These are phyloP conservation scores for Ogataea angusta DNA, from an alignment of 805 yeast species.

Conservation along the genomic window DNA sequence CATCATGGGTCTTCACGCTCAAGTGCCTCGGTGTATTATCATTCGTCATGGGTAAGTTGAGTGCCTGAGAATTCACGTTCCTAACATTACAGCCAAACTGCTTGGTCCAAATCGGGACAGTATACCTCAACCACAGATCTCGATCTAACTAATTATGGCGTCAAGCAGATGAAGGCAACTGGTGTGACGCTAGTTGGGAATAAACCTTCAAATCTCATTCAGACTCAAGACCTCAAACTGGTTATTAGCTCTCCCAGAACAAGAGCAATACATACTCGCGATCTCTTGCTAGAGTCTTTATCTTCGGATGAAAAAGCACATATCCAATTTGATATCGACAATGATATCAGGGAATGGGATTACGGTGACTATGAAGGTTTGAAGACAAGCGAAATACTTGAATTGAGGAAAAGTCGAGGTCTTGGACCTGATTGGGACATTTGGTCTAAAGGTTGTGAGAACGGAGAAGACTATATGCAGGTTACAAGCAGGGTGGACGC, in stretches of 20 bases:
- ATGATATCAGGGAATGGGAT: conserved; percentile 90
- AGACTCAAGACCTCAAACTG: conserved; percentile 59
- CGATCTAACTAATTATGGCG: conserved; percentile 75
- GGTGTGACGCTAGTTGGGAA: conserved; percentile 66
- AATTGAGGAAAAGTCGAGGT: conserved; percentile 57
- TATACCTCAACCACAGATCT: conserved; percentile 86
- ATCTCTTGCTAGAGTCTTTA: conserved; percentile 53
- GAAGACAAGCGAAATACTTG: conserved; percentile 61
- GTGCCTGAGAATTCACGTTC: neutral
- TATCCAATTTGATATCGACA: conserved; percentile 49
- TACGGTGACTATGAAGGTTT: conserved; percentile 95
- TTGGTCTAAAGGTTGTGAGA: conserved; percentile 92
- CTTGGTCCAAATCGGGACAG: conserved; percentile 93
- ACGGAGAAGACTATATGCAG: conserved; percentile 70
- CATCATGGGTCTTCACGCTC: neutral
- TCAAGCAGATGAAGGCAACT: conserved; percentile 67
- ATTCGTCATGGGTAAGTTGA: conserved; percentile 62
- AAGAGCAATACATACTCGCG: conserved; percentile 74
- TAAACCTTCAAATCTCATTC: conserved; percentile 50
- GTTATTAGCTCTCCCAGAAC: conserved; percentile 78
- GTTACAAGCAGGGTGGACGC: conserved; percentile 72
- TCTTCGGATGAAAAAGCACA: conserved; percentile 39
- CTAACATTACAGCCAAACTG: conserved; percentile 60
- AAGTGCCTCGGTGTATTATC: conserved; percentile 64
- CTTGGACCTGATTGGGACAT: conserved; percentile 62